Evolutionary conservation across 2,329 filamentous ascomycete species (phyloP).

Genomic region (Ceratocystis variospora): DNA sequence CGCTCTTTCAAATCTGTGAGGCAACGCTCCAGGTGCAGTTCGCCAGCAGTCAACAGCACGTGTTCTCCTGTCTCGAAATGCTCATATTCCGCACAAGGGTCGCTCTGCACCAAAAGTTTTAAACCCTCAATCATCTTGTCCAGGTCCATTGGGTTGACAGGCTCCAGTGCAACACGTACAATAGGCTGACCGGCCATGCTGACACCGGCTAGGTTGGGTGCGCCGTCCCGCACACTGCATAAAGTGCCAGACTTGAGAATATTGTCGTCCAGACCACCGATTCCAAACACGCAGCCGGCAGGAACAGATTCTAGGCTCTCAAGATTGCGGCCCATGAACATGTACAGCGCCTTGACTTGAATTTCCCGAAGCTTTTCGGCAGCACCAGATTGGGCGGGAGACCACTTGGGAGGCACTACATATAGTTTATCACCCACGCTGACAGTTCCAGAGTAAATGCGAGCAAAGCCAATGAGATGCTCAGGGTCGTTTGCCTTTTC

Average conservation of each 20-base stretch:
- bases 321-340: conserved; percentile 86
- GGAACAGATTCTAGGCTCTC: conserved; percentile 74
- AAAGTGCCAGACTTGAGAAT: conserved; percentile 94
- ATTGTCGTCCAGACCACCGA: conserved; percentile 79
- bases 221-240: conserved; percentile 73
- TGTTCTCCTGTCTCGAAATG: conserved; percentile 88
- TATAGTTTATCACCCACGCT: conserved; percentile 84
- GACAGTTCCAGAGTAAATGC: conserved; percentile 81
- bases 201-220: conserved; percentile 81
- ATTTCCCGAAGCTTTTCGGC: conserved; percentile 66
- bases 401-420: conserved; percentile 85
- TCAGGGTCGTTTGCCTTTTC: conserved; percentile 59
- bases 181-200: conserved; percentile 72
- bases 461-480: conserved; percentile 84
- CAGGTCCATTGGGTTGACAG: conserved; percentile 74
- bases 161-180: conserved; percentile 89
- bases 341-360: conserved; percentile 74
- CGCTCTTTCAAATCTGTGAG: conserved; percentile 84
- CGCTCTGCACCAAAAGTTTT: conserved; percentile 77
- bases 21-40: conserved; percentile 86
- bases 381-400: conserved; percentile 60
- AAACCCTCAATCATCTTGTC: conserved; percentile 90
- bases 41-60: conserved; percentile 84
- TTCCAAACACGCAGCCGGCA: conserved; percentile 88
- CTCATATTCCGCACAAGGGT: conserved; percentile 92